Conservation (phyloP, 192 early-diverging fungal genomes). For the Spizellomyces punctatus region DNA sequence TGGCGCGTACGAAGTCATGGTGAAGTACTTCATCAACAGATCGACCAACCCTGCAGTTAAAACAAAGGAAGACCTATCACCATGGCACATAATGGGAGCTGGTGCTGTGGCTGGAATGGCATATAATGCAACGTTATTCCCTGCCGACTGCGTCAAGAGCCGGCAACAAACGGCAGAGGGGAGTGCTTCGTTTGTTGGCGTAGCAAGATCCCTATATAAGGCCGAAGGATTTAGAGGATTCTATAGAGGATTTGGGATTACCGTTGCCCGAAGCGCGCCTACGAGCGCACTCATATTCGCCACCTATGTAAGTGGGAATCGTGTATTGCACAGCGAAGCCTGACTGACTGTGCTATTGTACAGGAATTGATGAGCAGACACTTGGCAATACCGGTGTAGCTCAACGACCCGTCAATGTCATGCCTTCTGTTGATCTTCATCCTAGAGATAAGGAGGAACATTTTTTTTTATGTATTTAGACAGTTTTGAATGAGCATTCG, state of each 20-base stretch:
- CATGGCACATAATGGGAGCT: slow-evolving; percentile 77
- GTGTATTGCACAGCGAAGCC: background rate
- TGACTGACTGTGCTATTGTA: slow-evolving; percentile 4
- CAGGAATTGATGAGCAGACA: slow-evolving; percentile 33
- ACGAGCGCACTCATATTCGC: slow-evolving; percentile 96
- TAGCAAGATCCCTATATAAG: slow-evolving; percentile 69
- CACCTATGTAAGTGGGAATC: slow-evolving; percentile 78
- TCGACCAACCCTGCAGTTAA: slow-evolving; percentile 3
- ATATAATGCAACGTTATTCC: slow-evolving; percentile 85
- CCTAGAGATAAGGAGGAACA: no score
- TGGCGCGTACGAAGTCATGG: slow-evolving; percentile 86
- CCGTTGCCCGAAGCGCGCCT: slow-evolving; percentile 83
- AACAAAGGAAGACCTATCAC: slow-evolving; percentile 70
- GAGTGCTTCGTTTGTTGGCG: slow-evolving; percentile 56
- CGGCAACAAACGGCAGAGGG: slow-evolving; percentile 79
- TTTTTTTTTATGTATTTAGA: no score
- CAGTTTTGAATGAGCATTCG: no score
- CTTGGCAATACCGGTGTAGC: slow-evolving; percentile 1
- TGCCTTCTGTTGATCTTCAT: no score
- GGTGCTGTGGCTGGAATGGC: slow-evolving; percentile 92
- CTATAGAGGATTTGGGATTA: slow-evolving; percentile 94
- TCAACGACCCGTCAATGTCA: background rate
- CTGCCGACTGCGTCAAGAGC: slow-evolving; percentile 92
- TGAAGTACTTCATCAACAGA: slow-evolving; percentile 51
- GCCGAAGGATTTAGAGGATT: slow-evolving; percentile 81